Evolutionary conservation across 495 filamentous ascomycete genomes (phyloP).

Genomic region (Lepidopterella palustris): DNA sequence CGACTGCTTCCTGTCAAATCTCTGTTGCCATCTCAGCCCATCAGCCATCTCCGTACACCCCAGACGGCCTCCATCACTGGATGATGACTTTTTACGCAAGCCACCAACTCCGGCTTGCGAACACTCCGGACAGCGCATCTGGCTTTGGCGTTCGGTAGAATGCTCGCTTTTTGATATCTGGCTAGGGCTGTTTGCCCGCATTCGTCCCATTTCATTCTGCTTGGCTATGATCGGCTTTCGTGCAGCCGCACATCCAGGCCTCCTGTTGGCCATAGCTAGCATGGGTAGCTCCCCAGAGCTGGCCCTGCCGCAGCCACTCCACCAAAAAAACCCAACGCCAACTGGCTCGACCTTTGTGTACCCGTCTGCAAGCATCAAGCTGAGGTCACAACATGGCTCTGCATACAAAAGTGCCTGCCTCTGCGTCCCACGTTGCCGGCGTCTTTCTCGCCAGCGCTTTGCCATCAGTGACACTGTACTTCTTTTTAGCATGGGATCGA

Average conservation of each 20-base stretch:
- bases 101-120: too few relatives aligned
- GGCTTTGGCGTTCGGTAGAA: too few relatives aligned
- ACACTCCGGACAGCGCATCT: too few relatives aligned
- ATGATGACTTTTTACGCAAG: too few relatives aligned
- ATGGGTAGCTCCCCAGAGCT: not conserved
- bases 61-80: too few relatives aligned
- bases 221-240: constrained; percentile 13
- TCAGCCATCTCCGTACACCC: too few relatives aligned
- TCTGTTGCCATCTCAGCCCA: too few relatives aligned
- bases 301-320: constrained; percentile 12
- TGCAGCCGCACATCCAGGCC: not conserved
- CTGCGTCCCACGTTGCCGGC: constrained; percentile 1
- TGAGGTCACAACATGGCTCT: constrained; percentile 21
- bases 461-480: too few relatives aligned
- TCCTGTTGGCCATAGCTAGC: not conserved
- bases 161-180: too few relatives aligned
- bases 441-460: constrained; percentile 6
- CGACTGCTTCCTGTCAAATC: too few relatives aligned
- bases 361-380: constrained; percentile 12
- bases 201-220: not conserved
- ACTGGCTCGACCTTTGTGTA: not conserved
- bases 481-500: not conserved
- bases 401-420: constrained; percentile 10
- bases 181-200: constrained; percentile 4
- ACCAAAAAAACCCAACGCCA: constrained; percentile 9